Evolutionary conservation across 495 filamentous ascomycete species (phyloP).

Genomic region (Barbatosphaeria neglecta): DNA sequence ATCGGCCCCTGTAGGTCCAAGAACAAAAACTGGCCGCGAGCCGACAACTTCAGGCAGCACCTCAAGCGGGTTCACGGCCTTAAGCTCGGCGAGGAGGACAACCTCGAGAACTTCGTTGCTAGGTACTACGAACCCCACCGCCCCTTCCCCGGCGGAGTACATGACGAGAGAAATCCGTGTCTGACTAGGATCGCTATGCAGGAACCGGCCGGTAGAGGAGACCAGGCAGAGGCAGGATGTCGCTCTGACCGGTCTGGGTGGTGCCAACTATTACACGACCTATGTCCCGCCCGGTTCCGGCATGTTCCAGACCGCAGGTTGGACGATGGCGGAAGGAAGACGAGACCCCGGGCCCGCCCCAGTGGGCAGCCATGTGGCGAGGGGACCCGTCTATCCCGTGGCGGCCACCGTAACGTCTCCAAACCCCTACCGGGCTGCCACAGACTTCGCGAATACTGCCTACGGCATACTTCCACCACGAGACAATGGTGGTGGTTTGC

Average conservation of each 20-base stretch:
- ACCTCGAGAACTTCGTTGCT: conserved; percentile 39
- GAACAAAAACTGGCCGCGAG: conserved; percentile 71
- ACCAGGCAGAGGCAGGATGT: too few species aligned
- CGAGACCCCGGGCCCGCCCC: not conserved
- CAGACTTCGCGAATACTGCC: not conserved
- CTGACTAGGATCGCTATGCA: not conserved
- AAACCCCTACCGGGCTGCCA: not conserved
- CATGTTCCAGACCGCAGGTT: not conserved
- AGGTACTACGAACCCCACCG: conserved; percentile 36
- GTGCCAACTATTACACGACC: not conserved
- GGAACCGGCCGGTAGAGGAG: not conserved
- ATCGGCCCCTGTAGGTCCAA: conserved; percentile 51
- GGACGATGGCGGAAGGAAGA: not conserved
- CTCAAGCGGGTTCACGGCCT: conserved; percentile 60
- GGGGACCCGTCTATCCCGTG: not conserved
- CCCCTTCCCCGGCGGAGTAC: not conserved
- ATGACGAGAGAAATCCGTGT: too few species aligned
- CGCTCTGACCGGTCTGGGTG: conserved; percentile 6
- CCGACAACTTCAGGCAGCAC: conserved; percentile 89
- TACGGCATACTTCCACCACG: not conserved
- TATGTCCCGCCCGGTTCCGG: not conserved
- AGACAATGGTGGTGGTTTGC: not conserved
- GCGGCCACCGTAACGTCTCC: not conserved
- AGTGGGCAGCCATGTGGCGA: not conserved
- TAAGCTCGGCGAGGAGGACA: conserved; percentile 15